Percentiles rank a stretch among this genome's conserved stretches.
phyloP scores from a whole-genome alignment of 2,329 filamentous ascomycete species.

The Fusarium fracticaudum region DNA sequence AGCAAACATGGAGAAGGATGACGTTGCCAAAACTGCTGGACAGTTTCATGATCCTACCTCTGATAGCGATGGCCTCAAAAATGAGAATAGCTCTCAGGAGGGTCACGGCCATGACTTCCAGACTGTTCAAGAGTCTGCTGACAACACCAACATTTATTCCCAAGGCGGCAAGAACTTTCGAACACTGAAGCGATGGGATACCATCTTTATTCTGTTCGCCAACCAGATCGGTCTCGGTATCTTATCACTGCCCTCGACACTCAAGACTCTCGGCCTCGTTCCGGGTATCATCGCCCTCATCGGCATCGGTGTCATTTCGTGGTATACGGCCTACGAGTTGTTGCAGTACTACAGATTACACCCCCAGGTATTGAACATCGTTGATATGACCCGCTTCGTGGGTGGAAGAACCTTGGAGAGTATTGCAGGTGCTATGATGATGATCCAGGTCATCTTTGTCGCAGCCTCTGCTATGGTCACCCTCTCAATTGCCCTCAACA shows the following conservation, averaged over 20 bases:
- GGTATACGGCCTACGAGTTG: constrained; percentile 56
- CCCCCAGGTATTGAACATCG: constrained; percentile 74
- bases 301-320: constrained; percentile 71
- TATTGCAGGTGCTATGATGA: constrained; percentile 29
- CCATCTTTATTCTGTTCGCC: constrained; percentile 38
- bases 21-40: background rate
- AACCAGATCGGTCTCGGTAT: constrained; percentile 44
- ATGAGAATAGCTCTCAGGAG: constrained; percentile 1
- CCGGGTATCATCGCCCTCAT: constrained; percentile 75
- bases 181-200: constrained; percentile 38
- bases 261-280: constrained; percentile 71
- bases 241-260: constrained; percentile 76
- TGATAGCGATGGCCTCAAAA: constrained; percentile 24
- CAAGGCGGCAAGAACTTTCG: constrained; percentile 40
- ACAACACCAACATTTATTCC: constrained; percentile 33
- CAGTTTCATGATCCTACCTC: constrained; percentile 24
- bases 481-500: constrained; percentile 31
- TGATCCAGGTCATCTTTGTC: constrained; percentile 34
- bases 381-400: constrained; percentile 70
- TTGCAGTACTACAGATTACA: constrained; percentile 74
- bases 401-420: constrained; percentile 33
- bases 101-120: constrained; percentile 31
- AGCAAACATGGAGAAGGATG: constrained; percentile 17
- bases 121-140: constrained; percentile 17
- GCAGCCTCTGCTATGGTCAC: constrained; percentile 33